These are phyloP conservation scores for Zopfia rhizophila DNA, from an alignment of 2,329 filamentous ascomycete genomes.

Conservation along the genomic window DNA sequence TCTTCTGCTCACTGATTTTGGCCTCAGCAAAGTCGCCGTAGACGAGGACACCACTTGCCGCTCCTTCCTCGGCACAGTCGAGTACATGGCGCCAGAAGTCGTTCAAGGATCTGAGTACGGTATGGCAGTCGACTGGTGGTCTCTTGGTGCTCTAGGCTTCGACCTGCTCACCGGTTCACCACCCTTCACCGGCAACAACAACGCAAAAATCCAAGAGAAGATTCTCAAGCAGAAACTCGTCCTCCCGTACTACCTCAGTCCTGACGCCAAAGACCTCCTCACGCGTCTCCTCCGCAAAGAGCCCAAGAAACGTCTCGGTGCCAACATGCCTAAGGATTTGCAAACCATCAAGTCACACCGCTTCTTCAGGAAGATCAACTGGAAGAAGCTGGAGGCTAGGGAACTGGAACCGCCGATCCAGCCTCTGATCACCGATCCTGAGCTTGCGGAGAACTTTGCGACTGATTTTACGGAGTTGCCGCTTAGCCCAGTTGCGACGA, in stretches of 20 bases:
- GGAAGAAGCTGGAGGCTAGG: conserved; percentile 83
- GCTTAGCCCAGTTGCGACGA: conserved; percentile 73
- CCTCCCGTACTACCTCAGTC: conserved; percentile 88
- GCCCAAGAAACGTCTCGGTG: conserved; percentile 86
- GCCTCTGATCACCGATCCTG: conserved; percentile 93
- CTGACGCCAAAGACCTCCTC: conserved; percentile 93
- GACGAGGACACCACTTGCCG: conserved; percentile 79
- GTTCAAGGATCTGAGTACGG: conserved; percentile 89
- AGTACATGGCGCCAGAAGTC: conserved; percentile 99
- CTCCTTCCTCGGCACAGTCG: conserved; percentile 92
- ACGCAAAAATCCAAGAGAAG: conserved; percentile 94
- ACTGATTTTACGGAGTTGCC: conserved; percentile 89
- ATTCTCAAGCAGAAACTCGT: conserved; percentile 92
- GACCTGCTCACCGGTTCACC: conserved; percentile 93
- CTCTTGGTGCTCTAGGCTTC: conserved; percentile 89
- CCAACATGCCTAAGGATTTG: conserved; percentile 89
- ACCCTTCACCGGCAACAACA: conserved; percentile 89
- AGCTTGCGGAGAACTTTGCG: conserved; percentile 95
- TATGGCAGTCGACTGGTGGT: conserved; percentile 98
- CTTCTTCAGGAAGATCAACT: conserved; percentile 97
- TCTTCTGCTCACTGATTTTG: conserved; percentile 94
- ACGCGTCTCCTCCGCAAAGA: conserved; percentile 92
- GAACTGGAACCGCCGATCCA: conserved; percentile 90
- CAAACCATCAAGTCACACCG: conserved; percentile 87
- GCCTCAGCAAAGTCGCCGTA: conserved; percentile 91